Evolutionary conservation across 257 asterid genomes (phyloP), one percentile per base, ranked within the genome.

Genomic region (Solanum megistacrolobum): DNA sequence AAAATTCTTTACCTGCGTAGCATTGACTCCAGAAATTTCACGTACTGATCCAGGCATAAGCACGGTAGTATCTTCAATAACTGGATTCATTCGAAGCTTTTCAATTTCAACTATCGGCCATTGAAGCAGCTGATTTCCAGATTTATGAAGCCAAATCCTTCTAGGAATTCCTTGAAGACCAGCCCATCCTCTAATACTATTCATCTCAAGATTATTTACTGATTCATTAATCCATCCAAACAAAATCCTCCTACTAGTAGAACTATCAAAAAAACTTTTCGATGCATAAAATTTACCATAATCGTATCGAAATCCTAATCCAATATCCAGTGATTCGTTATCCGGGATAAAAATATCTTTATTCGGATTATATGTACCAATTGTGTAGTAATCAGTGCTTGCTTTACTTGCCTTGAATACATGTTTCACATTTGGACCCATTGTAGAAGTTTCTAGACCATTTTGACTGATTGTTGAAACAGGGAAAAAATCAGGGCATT

Each of bases 211-310:
- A 84, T 46, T 52, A 29, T 85, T 85, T 1, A 92, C 82, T 1
- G 94, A 89, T 83, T 93, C 95, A 23, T 88, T 91, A 9, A 90
- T 58, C 95, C 95, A 93, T 31, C 92, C 93, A 92, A 91, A 91
- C 84, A 92, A 48, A 25, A 91, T 87, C 21, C 94, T 91, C 71
- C 94, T 81, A 23, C 88, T 88, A 68, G 87, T 88, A 52, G 78
- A 12, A 25, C 90, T 83, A 41, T 92, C 94, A 12, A 86, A 91
- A 58, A 93, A 93, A 20, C 91, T 91, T 83, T 93, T 93, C 8
- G 94, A 91, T 20, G 95, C 95, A 84, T 93, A 93, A 52, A 85
- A 93, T 72, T 87, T 91, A 1, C 94, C 95, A 48, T 91, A 91
- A 48, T 93, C 95, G 18, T 90, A 92, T 21, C 92, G 90, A 73